phyloP scores from a whole-genome alignment of 257 asterid species.

The Lycium barbarum region DNA sequence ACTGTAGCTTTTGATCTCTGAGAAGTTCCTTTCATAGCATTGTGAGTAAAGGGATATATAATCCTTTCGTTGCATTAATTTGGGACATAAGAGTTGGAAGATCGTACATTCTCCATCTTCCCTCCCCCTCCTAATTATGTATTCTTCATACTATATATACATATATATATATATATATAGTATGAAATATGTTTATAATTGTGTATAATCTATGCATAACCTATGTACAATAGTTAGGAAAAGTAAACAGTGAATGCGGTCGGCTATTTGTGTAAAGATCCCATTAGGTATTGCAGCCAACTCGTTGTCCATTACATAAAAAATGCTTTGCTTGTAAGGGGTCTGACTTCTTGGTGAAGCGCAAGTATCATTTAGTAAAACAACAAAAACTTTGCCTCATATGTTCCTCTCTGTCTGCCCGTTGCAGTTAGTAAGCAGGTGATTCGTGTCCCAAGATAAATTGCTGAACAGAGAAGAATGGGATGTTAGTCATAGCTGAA shows the following conservation, averaged over 20 bases:
- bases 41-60: neutral
- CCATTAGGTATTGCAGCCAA: neutral
- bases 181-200: too few species aligned
- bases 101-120: neutral
- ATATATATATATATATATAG: too few species aligned
- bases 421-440: neutral
- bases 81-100: neutral
- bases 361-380: slow-evolving; percentile 13
- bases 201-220: too few species aligned
- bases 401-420: neutral
- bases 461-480: neutral
- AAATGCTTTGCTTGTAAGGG: neutral
- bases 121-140: neutral
- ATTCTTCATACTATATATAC: too few species aligned
- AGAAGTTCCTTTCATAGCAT: slow-evolving; percentile 1
- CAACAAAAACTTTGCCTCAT: neutral
- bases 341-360: neutral
- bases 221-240: too few species aligned
- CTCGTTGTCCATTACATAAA: neutral
- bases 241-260: too few species aligned
- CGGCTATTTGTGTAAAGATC: too few species aligned
- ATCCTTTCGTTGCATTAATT: neutral
- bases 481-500: neutral
- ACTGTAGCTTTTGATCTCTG: slow-evolving; percentile 9
- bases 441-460: neutral